Conservation (phyloP, 805 yeast genomes). For the Sungouiozyma intestinalis region DNA sequence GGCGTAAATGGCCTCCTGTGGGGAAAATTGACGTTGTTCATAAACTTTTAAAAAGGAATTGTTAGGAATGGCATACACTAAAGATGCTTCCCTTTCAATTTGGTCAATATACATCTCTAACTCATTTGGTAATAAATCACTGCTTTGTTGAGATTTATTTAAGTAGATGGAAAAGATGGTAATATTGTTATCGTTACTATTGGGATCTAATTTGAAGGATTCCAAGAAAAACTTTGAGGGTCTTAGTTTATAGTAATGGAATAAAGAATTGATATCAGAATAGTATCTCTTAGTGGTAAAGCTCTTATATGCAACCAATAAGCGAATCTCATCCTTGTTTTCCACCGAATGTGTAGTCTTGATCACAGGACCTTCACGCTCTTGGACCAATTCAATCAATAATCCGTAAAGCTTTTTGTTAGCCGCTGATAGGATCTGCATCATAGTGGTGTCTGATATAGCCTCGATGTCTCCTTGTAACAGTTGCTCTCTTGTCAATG, state of each 20-base stretch:
- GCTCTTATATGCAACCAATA: conserved; percentile 80
- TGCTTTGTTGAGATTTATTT: conserved; percentile 43
- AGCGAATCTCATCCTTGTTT: conserved; percentile 72
- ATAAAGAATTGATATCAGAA: conserved; percentile 76
- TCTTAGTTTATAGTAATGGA: conserved; percentile 76
- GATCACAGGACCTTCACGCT: conserved; percentile 85
- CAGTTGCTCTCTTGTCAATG: conserved; percentile 9
- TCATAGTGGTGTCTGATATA: conserved; percentile 72
- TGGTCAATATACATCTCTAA: conserved; percentile 71
- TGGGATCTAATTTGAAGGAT: conserved; percentile 44
- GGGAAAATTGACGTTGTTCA: conserved; percentile 65
- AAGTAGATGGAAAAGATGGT: conserved; percentile 82
- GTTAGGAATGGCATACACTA: conserved; percentile 83
- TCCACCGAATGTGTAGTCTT: conserved; percentile 67
- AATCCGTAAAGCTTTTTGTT: conserved; percentile 71
- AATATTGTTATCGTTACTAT: conserved; percentile 53
- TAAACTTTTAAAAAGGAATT: conserved; percentile 69
- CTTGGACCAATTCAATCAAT: conserved; percentile 55
- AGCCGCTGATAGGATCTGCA: conserved; percentile 64
- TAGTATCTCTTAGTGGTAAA: conserved; percentile 78
- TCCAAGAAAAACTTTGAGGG: conserved; percentile 89
- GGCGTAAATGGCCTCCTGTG: conserved; percentile 91
- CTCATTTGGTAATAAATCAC: conserved; percentile 21
- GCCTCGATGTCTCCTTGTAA: conserved; percentile 39
- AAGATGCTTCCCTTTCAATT: conserved; percentile 86